Base-by-base conservation (phyloP, 192 early-diverging fungal genomes). In the Thoreauomyces humboldtii region DNA sequence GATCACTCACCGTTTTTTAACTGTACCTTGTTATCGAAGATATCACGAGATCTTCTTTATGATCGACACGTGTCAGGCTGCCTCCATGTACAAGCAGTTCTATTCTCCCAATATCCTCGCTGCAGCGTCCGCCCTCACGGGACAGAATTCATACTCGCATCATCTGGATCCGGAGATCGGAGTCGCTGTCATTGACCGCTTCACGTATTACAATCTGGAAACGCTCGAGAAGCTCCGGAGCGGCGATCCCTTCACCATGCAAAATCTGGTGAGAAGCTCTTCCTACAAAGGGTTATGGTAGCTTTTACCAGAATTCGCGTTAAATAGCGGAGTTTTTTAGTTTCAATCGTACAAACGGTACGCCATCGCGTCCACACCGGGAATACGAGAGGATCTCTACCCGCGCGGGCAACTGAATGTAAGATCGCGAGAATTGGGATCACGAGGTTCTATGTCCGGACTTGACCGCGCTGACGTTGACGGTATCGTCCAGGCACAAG, bases 11-110 rank as follows among this genome's bases (percentile, higher is more conserved):
- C n/a, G n/a, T n/a, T n/a, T n/a, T n/a, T n/a, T n/a, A n/a, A n/a
- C n/a, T n/a, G n/a, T n/a, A n/a, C n/a, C 1, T 19, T 52, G 50
- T 21, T 14, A 24, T 5, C 55, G 70, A 67, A 74, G 89, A 69
- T 99, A 99, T 74, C 87, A 94, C 70, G 97, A 99, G 79, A 88
- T 99, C n/a, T 81, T 99, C 61, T 98, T 99, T 73, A 90, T 99
- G 82, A 91, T 95, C 50, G 97, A 99, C 69, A 99, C 97, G 0
- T 99, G 97, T 61, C 97, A 99, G 74, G 97, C 97, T 5, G 94
- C 93, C 61, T 93, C 95, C 7, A 93, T 99, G 92, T 99, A 90
- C 60, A 86, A 84, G 69, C 87, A 89, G 65, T 90, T 99, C 48
- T 87, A 92, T 48, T 92, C 95, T 17, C 94, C 95, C 9, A 96